These are phyloP conservation scores for Picochlorum sp. DNA, from an alignment of 139 green algal genomes.

Conservation along the genomic window DNA sequence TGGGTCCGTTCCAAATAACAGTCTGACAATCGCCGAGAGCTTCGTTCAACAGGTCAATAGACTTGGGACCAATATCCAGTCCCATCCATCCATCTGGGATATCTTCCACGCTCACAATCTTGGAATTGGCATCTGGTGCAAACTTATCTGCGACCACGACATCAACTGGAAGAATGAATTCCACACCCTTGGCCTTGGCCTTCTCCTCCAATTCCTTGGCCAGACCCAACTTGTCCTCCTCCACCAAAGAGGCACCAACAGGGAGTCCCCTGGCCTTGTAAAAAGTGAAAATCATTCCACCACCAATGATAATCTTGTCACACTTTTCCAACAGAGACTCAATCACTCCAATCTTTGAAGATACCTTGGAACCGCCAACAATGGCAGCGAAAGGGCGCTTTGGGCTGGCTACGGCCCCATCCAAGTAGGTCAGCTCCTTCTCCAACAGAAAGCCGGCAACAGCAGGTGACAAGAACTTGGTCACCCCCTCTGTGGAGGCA, in stretches of 20 bases:
- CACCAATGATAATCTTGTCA: slow-evolving; percentile 91
- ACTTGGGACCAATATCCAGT: slow-evolving; percentile 91
- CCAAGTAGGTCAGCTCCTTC: slow-evolving; percentile 94
- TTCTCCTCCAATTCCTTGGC: slow-evolving; percentile 78
- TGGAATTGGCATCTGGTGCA: slow-evolving; percentile 71
- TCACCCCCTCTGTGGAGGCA: slow-evolving; percentile 95
- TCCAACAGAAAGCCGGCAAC: slow-evolving; percentile 71
- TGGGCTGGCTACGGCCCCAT: slow-evolving; percentile 80
- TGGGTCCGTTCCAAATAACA: slow-evolving; percentile 91
- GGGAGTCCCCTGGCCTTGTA: slow-evolving; percentile 85
- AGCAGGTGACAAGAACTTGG: slow-evolving; percentile 65
- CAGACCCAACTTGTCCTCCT: slow-evolving; percentile 98
- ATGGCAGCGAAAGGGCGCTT: slow-evolving; percentile 95
- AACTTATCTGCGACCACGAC: slow-evolving; percentile 94
- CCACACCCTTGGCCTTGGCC: slow-evolving; percentile 77
- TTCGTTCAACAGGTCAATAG: slow-evolving; percentile 71
- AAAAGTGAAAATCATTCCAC: slow-evolving; percentile 99
- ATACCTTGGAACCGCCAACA: slow-evolving; percentile 97
- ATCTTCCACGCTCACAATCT: slow-evolving; percentile 54
- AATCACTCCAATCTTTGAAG: slow-evolving; percentile 98
- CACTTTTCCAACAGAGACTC: slow-evolving; percentile 88
- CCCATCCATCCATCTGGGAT: slow-evolving; percentile 98
- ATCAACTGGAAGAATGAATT: slow-evolving; percentile 91
- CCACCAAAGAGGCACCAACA: slow-evolving; percentile 87
- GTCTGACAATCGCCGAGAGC: slow-evolving; percentile 81